These are phyloP conservation scores for Onygenales sp. DNA, from an alignment of 2,329 filamentous ascomycete species.

Conservation along the genomic window DNA sequence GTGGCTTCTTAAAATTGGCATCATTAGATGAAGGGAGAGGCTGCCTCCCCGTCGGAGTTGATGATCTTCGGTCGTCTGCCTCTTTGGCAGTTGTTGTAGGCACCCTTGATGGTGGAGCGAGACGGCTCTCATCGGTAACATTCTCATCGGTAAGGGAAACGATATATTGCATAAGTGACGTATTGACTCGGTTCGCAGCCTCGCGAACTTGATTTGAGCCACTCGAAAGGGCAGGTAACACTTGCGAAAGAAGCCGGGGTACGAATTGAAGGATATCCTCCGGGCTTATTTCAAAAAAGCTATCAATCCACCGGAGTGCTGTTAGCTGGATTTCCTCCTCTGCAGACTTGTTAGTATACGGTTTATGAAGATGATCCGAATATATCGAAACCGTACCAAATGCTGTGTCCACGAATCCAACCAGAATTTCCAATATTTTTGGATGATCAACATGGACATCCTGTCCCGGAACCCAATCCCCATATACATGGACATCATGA, in stretches of 20 bases:
- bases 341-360: constrained; percentile 24
- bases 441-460: constrained; percentile 92
- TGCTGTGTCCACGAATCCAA: constrained; percentile 76
- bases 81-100: constrained; percentile 32
- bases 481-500: constrained; percentile 56
- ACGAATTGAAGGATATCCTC: constrained; percentile 95
- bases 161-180: constrained; percentile 85
- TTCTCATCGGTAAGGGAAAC: constrained; percentile 73
- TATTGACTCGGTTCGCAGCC: constrained; percentile 82
- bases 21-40: constrained; percentile 16
- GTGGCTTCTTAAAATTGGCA: constrained; percentile 21
- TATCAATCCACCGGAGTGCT: constrained; percentile 87
- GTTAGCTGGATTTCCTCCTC: constrained; percentile 90
- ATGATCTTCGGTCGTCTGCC: constrained; percentile 30
- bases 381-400: constrained; percentile 47
- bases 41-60: constrained; percentile 25
- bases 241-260: constrained; percentile 79
- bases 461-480: constrained; percentile 95
- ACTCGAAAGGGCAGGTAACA: constrained; percentile 89
- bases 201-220: constrained; percentile 81
- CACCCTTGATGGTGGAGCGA: constrained; percentile 29
- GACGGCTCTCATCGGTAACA: constrained; percentile 31
- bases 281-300: constrained; percentile 92
- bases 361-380: constrained; percentile 1
- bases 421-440: constrained; percentile 83